Percentiles rank a stretch among this genome's conserved stretches.
Evolutionary conservation across 805 yeast species (phyloP).

Genomic region (Saccharomyces mikatae): DNA sequence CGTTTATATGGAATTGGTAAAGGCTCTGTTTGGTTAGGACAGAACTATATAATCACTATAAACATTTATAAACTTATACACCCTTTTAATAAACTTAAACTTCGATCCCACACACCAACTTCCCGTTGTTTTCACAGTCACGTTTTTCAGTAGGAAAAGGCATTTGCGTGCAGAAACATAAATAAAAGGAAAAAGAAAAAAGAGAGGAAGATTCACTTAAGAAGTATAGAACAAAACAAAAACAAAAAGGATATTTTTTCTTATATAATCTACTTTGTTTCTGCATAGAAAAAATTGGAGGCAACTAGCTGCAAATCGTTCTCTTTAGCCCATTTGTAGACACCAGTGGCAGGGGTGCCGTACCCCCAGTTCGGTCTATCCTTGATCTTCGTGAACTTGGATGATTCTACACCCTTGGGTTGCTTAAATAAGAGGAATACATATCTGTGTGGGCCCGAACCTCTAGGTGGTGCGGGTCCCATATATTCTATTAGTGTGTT

Average conservation of each 20-base stretch:
- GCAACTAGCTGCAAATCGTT: constrained; percentile 60
- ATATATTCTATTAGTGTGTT: constrained; percentile 46
- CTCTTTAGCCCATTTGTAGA: constrained; percentile 60
- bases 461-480: constrained; percentile 89
- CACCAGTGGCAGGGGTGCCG: constrained; percentile 73
- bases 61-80: background rate
- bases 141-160: background rate
- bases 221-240: background rate
- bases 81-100: background rate
- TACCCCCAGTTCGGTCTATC: constrained; percentile 62
- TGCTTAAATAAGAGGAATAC: constrained; percentile 71
- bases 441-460: constrained; percentile 82
- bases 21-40: constrained; percentile 13
- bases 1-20: constrained; percentile 29
- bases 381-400: constrained; percentile 18
- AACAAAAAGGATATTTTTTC: background rate
- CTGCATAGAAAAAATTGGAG: constrained; percentile 79
- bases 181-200: constrained; percentile 1
- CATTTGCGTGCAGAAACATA: background rate
- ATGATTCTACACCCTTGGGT: constrained; percentile 24
- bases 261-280: constrained; percentile 31
- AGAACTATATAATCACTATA: background rate
- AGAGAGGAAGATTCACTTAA: background rate
- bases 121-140: background rate
- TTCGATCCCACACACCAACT: too few relatives aligned